Percentiles rank a stretch among this genome's conserved stretches.
These are phyloP conservation scores for Entomortierella chlamydospora DNA, from an alignment of 192 early-diverging fungal genomes.

Conservation along the genomic window DNA sequence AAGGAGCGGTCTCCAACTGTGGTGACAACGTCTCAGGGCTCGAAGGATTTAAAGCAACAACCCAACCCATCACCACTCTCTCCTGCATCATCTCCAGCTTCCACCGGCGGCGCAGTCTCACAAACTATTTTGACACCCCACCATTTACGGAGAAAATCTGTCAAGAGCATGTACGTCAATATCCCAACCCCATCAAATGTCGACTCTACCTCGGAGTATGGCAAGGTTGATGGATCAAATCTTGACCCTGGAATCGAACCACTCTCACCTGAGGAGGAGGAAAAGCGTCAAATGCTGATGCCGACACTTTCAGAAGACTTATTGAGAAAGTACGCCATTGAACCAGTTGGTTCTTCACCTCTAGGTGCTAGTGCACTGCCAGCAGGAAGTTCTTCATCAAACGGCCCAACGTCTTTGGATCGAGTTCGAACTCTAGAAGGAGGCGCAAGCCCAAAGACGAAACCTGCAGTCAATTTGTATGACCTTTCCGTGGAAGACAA, in stretches of 20 bases:
- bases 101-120: not conserved
- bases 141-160: slow-evolving; percentile 42
- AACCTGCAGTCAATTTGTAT: not conserved
- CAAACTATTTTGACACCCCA: slow-evolving; percentile 21
- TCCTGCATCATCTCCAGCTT: slow-evolving; percentile 13
- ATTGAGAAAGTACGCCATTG: slow-evolving; percentile 36
- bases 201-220: not conserved
- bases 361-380: not conserved
- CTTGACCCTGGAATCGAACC: not conserved
- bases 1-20: slow-evolving; percentile 23
- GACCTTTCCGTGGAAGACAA: slow-evolving; percentile 61
- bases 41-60: not conserved
- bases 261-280: slow-evolving; percentile 22
- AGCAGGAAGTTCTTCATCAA: not conserved
- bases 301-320: slow-evolving; percentile 41
- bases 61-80: not conserved
- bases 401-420: not conserved
- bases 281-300: slow-evolving; percentile 35
- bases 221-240: slow-evolving; percentile 6
- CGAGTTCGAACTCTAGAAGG: no score
- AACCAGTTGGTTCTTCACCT: slow-evolving; percentile 7
- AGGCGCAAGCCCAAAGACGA: no score
- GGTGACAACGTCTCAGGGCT: not conserved
- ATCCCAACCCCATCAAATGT: slow-evolving; percentile 25
- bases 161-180: slow-evolving; percentile 54